These are phyloP conservation scores for Rubia peregrina DNA, from an alignment of 305 asterid genomes.

Conservation along the genomic window DNA sequence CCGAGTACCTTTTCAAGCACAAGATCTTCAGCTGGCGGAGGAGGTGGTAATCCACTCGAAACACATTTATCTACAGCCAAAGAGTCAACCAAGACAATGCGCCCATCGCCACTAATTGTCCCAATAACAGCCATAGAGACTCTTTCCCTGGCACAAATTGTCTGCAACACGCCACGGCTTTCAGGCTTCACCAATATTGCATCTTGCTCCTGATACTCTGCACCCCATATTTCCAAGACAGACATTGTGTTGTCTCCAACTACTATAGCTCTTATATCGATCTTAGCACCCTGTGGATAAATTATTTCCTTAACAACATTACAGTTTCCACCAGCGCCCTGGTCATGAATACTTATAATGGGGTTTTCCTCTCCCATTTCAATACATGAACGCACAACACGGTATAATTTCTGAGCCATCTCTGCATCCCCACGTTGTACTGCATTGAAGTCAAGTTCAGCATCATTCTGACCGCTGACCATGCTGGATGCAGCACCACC, in stretches of 20 bases:
- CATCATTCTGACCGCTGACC: conserved; percentile 96
- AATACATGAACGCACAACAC: conserved; percentile 84
- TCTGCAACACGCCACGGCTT: conserved; percentile 51
- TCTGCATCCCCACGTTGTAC: conserved; percentile 99
- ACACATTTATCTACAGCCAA: conserved; percentile 39
- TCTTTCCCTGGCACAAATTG: conserved; percentile 81
- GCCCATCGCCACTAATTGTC: conserved; percentile 75
- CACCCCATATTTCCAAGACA: conserved; percentile 95
- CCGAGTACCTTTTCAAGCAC: conserved; percentile 98
- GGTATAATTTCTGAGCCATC: conserved; percentile 87
- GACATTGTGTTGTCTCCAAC: conserved; percentile 95
- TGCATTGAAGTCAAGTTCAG: conserved; percentile 90
- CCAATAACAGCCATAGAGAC: conserved; percentile 94
- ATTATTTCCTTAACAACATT: conserved; percentile 93
- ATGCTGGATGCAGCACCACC: conserved; percentile 99
- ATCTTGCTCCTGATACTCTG: conserved; percentile 98
- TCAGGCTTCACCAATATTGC: conserved; percentile 92
- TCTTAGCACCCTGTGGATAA: conserved; percentile 80
- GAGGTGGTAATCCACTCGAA: conserved; percentile 57
- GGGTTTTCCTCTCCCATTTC: conserved; percentile 89
- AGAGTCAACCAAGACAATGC: conserved; percentile 61
- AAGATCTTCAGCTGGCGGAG: conserved; percentile 90
- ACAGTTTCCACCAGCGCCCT: conserved; percentile 98
- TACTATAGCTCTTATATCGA: conserved; percentile 85
- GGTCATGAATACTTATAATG: conserved; percentile 87